A percentile compares a stretch with the other conserved stretches of the same genome.
phyloP scores from a whole-genome alignment of 2,329 filamentous ascomycete genomes.

The Aspergillus texensis region DNA sequence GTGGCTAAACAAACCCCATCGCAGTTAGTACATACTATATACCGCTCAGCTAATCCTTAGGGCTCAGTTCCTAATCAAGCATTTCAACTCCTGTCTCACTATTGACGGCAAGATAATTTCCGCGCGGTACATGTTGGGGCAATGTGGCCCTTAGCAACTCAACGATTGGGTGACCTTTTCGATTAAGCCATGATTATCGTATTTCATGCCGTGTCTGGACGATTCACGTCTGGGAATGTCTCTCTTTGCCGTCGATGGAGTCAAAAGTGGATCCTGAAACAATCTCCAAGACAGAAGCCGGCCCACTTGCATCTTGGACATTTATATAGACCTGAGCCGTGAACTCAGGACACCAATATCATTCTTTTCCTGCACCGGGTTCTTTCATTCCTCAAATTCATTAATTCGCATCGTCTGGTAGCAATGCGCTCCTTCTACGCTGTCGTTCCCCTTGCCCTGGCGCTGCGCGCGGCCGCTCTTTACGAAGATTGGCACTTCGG shows the following conservation, averaged over 20 bases:
- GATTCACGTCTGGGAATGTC: not conserved
- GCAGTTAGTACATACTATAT: not conserved
- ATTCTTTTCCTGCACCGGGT: not conserved
- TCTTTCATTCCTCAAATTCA: too few relatives aligned
- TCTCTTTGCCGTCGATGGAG: not conserved
- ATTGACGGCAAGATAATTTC: not conserved
- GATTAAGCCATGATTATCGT: not conserved
- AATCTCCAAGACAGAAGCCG: not conserved
- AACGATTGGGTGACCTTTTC: not conserved
- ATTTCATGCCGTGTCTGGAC: not conserved
- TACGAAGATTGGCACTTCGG: slow-evolving; percentile 16
- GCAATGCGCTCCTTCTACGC: not conserved
- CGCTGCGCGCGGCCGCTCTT: slow-evolving; percentile 9
- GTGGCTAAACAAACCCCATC: not conserved
- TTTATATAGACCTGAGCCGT: not conserved
- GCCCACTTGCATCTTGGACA: not conserved
- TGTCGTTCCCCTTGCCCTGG: slow-evolving; percentile 6
- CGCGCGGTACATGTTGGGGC: too few relatives aligned
- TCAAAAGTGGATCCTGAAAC: not conserved
- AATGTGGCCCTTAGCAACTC: not conserved
- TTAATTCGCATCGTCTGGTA: not conserved
- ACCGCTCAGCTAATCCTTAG: not conserved
- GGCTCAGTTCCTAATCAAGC: not conserved
- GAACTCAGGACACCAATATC: not conserved
- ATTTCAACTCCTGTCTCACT: not conserved